A percentile compares a stretch with the other conserved stretches of the same genome.
phyloP scores from a whole-genome alignment of 495 filamentous ascomycete genomes.

The Cladorrhinum samala region DNA sequence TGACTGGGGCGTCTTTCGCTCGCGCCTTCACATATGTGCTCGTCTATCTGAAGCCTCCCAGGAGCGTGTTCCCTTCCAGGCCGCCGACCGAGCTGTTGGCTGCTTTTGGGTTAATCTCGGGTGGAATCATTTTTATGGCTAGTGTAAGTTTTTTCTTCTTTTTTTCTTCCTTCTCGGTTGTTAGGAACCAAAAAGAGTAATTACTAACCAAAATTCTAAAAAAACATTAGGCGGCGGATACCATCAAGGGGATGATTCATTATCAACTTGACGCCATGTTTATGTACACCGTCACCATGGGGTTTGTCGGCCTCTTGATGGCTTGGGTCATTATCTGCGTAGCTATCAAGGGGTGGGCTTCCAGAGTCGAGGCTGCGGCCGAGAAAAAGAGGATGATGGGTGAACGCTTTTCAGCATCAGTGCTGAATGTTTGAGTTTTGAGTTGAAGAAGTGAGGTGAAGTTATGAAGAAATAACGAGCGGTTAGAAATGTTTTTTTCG shows the following conservation, averaged over 20 bases:
- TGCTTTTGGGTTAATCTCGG: conserved; percentile 79
- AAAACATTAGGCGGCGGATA: conserved; percentile 55
- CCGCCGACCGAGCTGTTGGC: conserved; percentile 87
- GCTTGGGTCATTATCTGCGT: conserved; percentile 72
- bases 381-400: not conserved
- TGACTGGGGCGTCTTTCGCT: conserved; percentile 74
- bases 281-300: conserved; percentile 84
- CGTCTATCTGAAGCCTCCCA: conserved; percentile 75
- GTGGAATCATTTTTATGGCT: conserved; percentile 89
- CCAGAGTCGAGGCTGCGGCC: conserved; percentile 47
- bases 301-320: conserved; percentile 77
- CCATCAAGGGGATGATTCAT: conserved; percentile 68
- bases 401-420: not conserved
- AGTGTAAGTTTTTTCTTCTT: conserved; percentile 54
- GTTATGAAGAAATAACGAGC: not conserved
- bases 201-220: conserved; percentile 12
- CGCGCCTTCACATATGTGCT: conserved; percentile 75
- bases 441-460: not conserved
- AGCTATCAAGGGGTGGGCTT: conserved; percentile 87
- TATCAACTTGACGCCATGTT: conserved; percentile 80
- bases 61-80: conserved; percentile 73
- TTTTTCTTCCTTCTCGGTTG: not conserved
- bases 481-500: not conserved
- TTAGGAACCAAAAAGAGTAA: no score
- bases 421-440: not conserved